phyloP scores from a whole-genome alignment of 768 basidiomycete species.

The Pisolithus marmoratus region DNA sequence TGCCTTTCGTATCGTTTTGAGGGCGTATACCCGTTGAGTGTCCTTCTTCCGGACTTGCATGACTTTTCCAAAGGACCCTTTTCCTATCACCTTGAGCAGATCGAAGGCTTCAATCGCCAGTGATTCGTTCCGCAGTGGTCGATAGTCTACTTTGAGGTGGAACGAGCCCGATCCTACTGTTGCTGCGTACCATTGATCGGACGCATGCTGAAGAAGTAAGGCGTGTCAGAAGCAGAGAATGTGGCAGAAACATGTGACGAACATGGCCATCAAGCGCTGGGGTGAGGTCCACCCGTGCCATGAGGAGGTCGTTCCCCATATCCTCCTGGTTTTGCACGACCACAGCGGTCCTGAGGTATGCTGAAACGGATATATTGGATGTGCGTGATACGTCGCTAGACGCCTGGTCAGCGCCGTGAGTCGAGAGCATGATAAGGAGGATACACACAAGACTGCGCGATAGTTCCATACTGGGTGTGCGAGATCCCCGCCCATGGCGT shows the following conservation, averaged over 20 bases:
- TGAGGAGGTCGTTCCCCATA: conserved; percentile 95
- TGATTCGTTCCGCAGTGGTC: conserved; percentile 74
- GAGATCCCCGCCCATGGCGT: conserved; percentile 94
- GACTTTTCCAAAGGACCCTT: conserved; percentile 96
- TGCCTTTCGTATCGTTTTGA: conserved; percentile 98
- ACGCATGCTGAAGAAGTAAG: conserved; percentile 50
- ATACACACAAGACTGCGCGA: conserved; percentile 84
- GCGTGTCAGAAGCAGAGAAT: conserved; percentile 7
- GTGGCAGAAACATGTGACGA: conserved; percentile 19
- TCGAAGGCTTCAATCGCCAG: conserved; percentile 97
- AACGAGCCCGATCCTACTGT: conserved; percentile 85
- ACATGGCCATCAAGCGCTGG: conserved; percentile 79
- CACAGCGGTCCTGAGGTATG: conserved; percentile 83
- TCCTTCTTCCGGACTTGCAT: conserved; percentile 99
- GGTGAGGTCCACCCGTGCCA: conserved; percentile 88
- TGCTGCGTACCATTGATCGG: conserved; percentile 88
- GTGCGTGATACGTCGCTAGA: conserved; percentile 89
- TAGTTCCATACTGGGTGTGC: conserved; percentile 92
- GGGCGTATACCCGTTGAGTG: conserved; percentile 93
- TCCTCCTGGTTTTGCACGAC: conserved; percentile 73
- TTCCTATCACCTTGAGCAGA: conserved; percentile 94
- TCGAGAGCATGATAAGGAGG: not conserved
- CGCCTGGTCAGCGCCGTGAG: conserved; percentile 3
- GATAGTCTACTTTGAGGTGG: conserved; percentile 94
- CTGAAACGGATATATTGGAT: conserved; percentile 86